Evolutionary conservation across 2,329 filamentous ascomycete genomes (phyloP).

Genomic region (Neonectria neomacrospora): DNA sequence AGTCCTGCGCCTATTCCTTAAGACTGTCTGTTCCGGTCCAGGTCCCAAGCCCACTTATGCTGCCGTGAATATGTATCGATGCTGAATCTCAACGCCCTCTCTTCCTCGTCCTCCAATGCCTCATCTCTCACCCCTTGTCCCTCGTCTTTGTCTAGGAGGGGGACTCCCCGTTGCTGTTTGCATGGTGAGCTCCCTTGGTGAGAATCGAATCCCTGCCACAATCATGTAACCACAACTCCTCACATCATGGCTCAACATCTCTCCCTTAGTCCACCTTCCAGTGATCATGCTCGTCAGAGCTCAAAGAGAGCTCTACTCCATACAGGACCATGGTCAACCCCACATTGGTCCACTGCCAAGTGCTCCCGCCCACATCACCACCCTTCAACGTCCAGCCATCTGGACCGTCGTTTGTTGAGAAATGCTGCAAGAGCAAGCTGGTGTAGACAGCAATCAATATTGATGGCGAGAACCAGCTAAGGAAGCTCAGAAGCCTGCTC

Average conservation of each 20-base stretch:
- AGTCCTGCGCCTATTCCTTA: slow-evolving; percentile 38
- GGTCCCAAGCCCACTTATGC: slow-evolving; percentile 39
- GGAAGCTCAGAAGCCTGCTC: slow-evolving; percentile 80
- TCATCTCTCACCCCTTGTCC: neutral
- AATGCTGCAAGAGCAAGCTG: slow-evolving; percentile 93
- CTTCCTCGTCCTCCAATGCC: slow-evolving; percentile 15
- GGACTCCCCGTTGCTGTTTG: slow-evolving; percentile 22
- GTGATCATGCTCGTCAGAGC: slow-evolving; percentile 86
- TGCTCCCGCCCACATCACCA: slow-evolving; percentile 81
- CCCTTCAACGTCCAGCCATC: slow-evolving; percentile 88
- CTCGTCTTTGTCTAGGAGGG: slow-evolving; percentile 11
- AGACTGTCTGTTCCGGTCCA: slow-evolving; percentile 36
- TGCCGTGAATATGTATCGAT: slow-evolving; percentile 33
- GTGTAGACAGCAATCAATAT: slow-evolving; percentile 97
- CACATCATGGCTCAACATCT: neutral
- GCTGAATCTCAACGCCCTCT: slow-evolving; percentile 27
- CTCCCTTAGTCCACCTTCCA: slow-evolving; percentile 88
- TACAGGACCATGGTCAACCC: slow-evolving; percentile 90
- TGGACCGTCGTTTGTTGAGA: slow-evolving; percentile 78
- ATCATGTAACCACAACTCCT: neutral
- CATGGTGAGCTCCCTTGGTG: slow-evolving; percentile 19
- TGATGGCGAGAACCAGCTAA: slow-evolving; percentile 94
- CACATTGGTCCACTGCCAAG: slow-evolving; percentile 94
- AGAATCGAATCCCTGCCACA: slow-evolving; percentile 11
- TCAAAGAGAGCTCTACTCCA: slow-evolving; percentile 88